Conservation (phyloP, 306 rosid genomes). For the Glycyrrhiza uralensis region DNA sequence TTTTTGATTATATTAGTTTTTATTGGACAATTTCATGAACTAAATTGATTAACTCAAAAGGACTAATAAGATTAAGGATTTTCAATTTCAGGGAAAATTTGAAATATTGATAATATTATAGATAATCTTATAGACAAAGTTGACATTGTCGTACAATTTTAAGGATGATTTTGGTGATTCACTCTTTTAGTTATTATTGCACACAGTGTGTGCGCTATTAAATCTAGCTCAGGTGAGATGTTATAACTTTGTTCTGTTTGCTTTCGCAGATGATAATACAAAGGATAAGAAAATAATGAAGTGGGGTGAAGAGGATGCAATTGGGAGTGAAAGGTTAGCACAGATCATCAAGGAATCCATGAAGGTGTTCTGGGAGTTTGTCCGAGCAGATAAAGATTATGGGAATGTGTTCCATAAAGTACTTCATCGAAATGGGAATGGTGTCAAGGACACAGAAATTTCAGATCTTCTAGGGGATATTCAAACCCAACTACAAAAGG, state of each 20-base stretch:
- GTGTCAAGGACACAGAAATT: slow-evolving; percentile 38
- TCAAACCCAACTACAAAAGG: slow-evolving; percentile 59
- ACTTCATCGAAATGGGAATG: slow-evolving; percentile 29
- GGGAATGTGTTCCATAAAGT: slow-evolving; percentile 26
- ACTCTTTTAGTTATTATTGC: no score
- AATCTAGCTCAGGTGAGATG: no score
- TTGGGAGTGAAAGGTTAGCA: slow-evolving; percentile 36
- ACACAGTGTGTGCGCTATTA: no score
- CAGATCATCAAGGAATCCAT: slow-evolving; percentile 61
- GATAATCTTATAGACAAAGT: no score
- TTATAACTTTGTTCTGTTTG: neutral
- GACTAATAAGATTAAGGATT: no score
- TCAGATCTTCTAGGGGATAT: slow-evolving; percentile 39
- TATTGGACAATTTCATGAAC: no score
- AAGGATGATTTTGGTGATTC: no score
- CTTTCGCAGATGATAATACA: slow-evolving; percentile 48
- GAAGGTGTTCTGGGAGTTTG: slow-evolving; percentile 59
- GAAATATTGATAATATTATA: no score
- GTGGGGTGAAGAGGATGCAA: slow-evolving; percentile 38
- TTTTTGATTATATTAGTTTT: no score
- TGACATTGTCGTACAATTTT: no score
- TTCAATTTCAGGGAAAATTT: no score
- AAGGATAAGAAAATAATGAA: neutral
- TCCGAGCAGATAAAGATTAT: slow-evolving; percentile 57
- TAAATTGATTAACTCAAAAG: no score